Evolutionary conservation across 192 early-diverging fungal species (phyloP), one percentile per base, ranked within the genome.

Genomic region (Coemansia sp.): DNA sequence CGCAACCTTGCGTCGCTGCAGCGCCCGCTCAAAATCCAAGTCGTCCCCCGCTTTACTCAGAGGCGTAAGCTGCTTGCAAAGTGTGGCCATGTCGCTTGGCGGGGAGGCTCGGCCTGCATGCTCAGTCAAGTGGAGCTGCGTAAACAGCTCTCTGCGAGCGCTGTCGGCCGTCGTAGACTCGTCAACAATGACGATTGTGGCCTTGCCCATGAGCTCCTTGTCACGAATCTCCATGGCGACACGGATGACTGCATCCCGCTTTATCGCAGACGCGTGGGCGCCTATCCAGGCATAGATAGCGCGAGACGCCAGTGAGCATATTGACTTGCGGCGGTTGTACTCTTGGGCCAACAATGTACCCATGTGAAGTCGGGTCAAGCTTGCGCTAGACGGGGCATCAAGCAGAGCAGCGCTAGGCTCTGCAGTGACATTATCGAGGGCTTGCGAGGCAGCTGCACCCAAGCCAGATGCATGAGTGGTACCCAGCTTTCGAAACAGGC

Each of bases 271-370:
- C 0, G 79, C 64, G 33, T 73, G 70, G 2, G 79, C 61, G 6
- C 79, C 79, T 38, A 82, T 61, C 79, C 79, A 82, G 23, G 70
- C 66, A 38, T 77, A 82, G 39, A 82, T 63, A 23, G 65, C 68
- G 33, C 70, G 67, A 18, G 79, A 73, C 25, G 64, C 70, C 23
- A 73, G 59, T 31, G 73, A 66, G 62, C 69, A 72, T 23, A 72
- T 67, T 6, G 77, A 75, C 26, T 75, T 80, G 42, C 61, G 69
- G 11, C 69, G 61, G 37, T 25, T 73, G 42, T 82, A 73, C n/a
- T 76, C 64, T 26, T 72, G 77, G 3, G 58, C 50, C 25, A 75
- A 61, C 26, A 79, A 65, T 3, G 62, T 41, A 18, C 37, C 69
- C 5, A 26, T 11, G 23, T 52, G 25, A 0, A 52, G 48, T 52